Base-by-base conservation (phyloP, 116 monocot species). In the Thalassia testudinum region DNA sequence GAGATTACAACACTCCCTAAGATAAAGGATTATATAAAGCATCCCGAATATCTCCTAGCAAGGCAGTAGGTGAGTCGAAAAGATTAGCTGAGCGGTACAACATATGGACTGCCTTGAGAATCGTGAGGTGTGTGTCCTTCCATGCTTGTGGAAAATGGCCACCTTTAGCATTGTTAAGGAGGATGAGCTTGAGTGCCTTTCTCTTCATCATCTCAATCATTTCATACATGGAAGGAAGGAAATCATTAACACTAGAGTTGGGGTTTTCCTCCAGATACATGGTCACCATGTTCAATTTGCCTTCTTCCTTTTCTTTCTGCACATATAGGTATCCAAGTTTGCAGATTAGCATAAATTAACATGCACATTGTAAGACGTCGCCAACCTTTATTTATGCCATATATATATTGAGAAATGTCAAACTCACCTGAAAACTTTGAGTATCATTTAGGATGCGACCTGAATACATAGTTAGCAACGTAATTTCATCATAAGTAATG, bases 391-490 rank as follows among this genome's bases (percentile, higher is more conserved):
- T n/a, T n/a, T n/a, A n/a, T n/a, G n/a, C n/a, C n/a, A n/a, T n/a
- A n/a, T n/a, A n/a, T n/a, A n/a, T n/a, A n/a, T n/a, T n/a, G n/a
- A n/a, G n/a, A n/a, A n/a, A n/a, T n/a, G n/a, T n/a, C n/a, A n/a
- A n/a, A n/a, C n/a, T 1, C 19, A 70, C 62, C 62, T 70, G 43
- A 15, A 56, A 62, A 21, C 57, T 62, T 28, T 57, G 56, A 5
- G 37, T 56, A 27, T 62, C 62, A 43, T 70, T 70, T 7, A 62
- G 17, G 6, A 70, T 21, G 43, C 70, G 70, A 24, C 49, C 8
- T 2, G 24, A 12, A 4, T 49, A 1, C 70, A 70, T 70, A 20
- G 38, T 14, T 17, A 62, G 24, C 12, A 16, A 29, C 0, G 57
- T 62, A 11, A 51, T 50, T 7, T 5, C 17, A 11, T 26, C 25